Evolutionary conservation across 192 early-diverging fungal species (phyloP), one percentile per base, ranked within the genome.

Genomic region (Umbelopsis sp.): DNA sequence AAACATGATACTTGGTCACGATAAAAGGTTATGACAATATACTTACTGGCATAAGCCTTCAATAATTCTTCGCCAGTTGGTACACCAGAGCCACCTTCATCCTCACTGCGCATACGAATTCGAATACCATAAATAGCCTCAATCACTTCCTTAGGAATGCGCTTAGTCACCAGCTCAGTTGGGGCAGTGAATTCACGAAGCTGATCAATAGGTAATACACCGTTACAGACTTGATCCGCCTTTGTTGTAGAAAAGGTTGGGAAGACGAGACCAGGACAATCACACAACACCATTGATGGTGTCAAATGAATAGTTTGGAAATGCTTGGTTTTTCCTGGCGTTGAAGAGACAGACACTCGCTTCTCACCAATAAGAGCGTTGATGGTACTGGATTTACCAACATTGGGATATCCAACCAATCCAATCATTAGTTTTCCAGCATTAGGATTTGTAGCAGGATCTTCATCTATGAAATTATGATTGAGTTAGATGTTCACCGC

Each of bases 281-380:
- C 98, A 79, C 98, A 99, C 47, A 99, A 91, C 20, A 98, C 81
- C 46, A 96, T 80, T 33, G 82, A 76, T 64, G 90, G 86, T 2
- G 93, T 93, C 73, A 99, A 85, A 53, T 95, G 92, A 70, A 99
- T 94, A 37, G 98, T 98, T 84, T 99, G 98, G 84, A 99, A 99
- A 79, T 99, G 98, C 85, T 98, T 98, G 67, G 98, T 99, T 74
- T 98, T 99, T 71, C 98, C 98, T 21, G 98, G 98, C 21, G 97
- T 99, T 33, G 98, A 86, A 12, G 93, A 92, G 18, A 99, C 96
- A 7, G 97, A 93, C 30, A 99, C 98, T 50, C 89, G 84, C 73
- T 97, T 97, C 41, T 95, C 87, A 13, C 97, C 97, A 58, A 97
- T 88, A 35, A 99, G 84, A 15, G 97, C 95, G 84, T 99, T 99